Percentiles rank a stretch among this genome's conserved stretches.
These are phyloP conservation scores for Paramecium bursaria DNA, from an alignment of 73 alveolate genomes.

Conservation along the genomic window DNA sequence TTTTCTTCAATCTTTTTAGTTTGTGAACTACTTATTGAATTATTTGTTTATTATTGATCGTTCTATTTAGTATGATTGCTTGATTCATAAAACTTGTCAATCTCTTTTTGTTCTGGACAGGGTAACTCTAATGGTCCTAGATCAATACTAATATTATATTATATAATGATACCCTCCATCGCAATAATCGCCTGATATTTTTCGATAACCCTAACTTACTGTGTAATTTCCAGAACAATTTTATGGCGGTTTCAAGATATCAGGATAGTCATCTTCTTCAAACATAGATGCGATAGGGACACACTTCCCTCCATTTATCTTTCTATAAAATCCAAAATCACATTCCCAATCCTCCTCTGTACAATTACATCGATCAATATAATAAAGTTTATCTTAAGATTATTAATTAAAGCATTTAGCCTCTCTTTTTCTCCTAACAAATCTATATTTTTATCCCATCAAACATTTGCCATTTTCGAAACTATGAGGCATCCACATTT, in stretches of 20 bases:
- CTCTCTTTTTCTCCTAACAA: slow-evolving; percentile 84
- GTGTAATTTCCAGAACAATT: slow-evolving; percentile 71
- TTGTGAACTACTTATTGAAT: no score
- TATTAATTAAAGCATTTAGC: slow-evolving; percentile 83
- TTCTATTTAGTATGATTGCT: no score
- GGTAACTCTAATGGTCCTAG: no score
- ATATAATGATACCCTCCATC: slow-evolving; percentile 80
- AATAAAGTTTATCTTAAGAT: slow-evolving; percentile 73
- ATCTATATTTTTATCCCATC: slow-evolving; percentile 79
- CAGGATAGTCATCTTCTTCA: slow-evolving; percentile 59
- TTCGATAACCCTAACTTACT: slow-evolving; percentile 86
- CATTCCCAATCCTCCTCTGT: slow-evolving; percentile 95
- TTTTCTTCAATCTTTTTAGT: no score
- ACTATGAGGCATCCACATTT: slow-evolving; percentile 89
- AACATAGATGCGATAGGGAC: slow-evolving; percentile 53
- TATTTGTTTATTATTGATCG: no score
- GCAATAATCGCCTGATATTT: slow-evolving; percentile 92
- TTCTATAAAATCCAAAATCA: slow-evolving; percentile 88
- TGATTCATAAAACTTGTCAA: no score
- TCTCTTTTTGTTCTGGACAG: no score
- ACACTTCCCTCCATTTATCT: slow-evolving; percentile 71
- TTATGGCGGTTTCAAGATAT: slow-evolving; percentile 67
- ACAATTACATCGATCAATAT: slow-evolving; percentile 86
- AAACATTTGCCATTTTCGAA: slow-evolving; percentile 84
- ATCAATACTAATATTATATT: no score